A percentile compares a stretch with the other conserved stretches of the same genome.
Evolutionary conservation across 2,329 filamentous ascomycete species (phyloP).

Genomic region (Aspergillus pseudonomiae): DNA sequence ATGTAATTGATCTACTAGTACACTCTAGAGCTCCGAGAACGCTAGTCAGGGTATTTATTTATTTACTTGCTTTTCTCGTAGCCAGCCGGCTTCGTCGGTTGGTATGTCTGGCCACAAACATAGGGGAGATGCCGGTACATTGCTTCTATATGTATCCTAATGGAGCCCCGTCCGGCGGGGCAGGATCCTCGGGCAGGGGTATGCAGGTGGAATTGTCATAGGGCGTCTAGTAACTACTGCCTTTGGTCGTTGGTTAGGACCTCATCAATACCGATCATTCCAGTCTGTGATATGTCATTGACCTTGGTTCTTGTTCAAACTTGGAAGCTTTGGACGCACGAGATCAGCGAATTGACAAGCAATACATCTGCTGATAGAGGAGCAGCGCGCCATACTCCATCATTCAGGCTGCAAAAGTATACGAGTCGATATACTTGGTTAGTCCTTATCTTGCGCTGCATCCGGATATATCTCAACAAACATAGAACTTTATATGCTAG

Average conservation of each 20-base stretch:
- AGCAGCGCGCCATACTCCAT: neutral
- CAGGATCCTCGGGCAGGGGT: neutral
- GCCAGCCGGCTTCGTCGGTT: neutral
- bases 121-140: neutral
- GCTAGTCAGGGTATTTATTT: neutral
- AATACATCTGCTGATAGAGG: neutral
- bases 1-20: neutral
- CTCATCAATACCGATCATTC: neutral
- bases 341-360: neutral
- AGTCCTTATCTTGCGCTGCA: neutral
- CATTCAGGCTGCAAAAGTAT: neutral
- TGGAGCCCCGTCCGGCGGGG: neutral
- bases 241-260: neutral
- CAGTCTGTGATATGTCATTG: neutral
- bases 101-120: neutral
- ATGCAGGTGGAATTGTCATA: neutral
- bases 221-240: neutral
- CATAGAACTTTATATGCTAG: neutral
- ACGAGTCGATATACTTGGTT: neutral
- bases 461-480: neutral
- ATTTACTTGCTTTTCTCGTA: neutral
- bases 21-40: neutral
- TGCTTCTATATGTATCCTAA: neutral
- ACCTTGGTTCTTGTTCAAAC: neutral
- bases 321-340: neutral